Evolutionary conservation across 805 yeast genomes (phyloP), one percentile per base, ranked within the genome.

Genomic region (Yarrowia deformans): DNA sequence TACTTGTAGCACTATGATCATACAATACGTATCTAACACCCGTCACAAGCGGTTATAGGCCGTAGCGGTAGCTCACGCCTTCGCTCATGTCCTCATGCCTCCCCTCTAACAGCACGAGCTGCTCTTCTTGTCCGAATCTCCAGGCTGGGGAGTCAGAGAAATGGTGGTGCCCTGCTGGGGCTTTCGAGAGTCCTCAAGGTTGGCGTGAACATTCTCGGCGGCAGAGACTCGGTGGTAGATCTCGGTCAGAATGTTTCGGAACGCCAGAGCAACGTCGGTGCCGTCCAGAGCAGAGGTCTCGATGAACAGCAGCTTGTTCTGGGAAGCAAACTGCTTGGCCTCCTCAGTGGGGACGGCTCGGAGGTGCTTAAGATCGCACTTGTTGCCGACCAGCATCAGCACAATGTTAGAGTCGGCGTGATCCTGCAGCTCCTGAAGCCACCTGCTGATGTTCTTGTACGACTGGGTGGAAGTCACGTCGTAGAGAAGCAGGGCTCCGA

Each of bases 331-430:
- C 77, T 90, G 90, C 79, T 88, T 90, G 70, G 98, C 98, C 81
- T 93, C 98, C 70, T 94, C 98, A 39, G 97, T 93, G 71, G 98
- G 97, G 19, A 94, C 97, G 0, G 97, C 97, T 76, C 98, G 87
- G 76, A 93, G 83, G 80, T 93, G 98, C 80, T 93, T 85, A 78
- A 93, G 84, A 80, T 93, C 98, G 70, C 96, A 91, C 82, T 93
- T 93, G 83, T 94, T 94, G 75, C 99, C 99, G 56, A 94, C 98
- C 73, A 94, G 85, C 82, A 94, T 97, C 75, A 94, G 93, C 71
- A 94, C 97, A 72, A 95, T 94, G 80, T 94, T 94, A 71, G 96
- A 93, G 79, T 93, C 98, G 2, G 98, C 98, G 78, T 94, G 97
- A 77, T 93, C 98, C 77, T 92, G 91, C 80, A 95, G 85, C 81